Percentiles rank a stretch among this genome's conserved stretches.
phyloP scores from a whole-genome alignment of 371 early-diverging fungal genomes.

The Mortierella sp. region DNA sequence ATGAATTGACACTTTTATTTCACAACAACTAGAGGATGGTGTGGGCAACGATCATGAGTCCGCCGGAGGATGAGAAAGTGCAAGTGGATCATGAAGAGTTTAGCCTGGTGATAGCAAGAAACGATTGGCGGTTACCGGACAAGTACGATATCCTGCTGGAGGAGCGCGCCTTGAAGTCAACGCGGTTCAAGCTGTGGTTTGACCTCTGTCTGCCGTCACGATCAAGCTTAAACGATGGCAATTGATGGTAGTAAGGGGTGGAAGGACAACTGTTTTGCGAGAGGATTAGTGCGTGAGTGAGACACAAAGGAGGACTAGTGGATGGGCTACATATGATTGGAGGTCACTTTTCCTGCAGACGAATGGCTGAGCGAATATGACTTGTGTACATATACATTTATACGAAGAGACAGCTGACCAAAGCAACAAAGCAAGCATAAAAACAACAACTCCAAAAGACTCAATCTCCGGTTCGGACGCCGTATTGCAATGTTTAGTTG shows the following conservation, averaged over 20 bases:
- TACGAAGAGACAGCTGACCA: neutral
- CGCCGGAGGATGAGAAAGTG: slow-evolving; percentile 10
- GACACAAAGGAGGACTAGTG: too few species aligned
- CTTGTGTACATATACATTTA: neutral
- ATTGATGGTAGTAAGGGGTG: neutral
- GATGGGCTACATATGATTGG: too few species aligned
- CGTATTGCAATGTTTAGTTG: neutral
- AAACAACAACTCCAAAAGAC: neutral
- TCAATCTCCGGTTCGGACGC: neutral
- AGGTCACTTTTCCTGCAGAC: neutral
- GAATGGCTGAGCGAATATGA: neutral
- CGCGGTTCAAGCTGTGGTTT: slow-evolving; percentile 27
- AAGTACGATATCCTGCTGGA: slow-evolving; percentile 28
- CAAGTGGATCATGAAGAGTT: slow-evolving; percentile 26
- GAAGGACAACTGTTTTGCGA: too few species aligned
- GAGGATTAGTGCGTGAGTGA: too few species aligned
- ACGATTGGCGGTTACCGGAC: slow-evolving; percentile 20
- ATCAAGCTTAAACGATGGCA: neutral
- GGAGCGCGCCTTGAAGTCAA: neutral
- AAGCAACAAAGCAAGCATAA: neutral
- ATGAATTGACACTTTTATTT: too few species aligned
- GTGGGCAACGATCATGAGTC: slow-evolving; percentile 20
- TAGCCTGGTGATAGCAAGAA: slow-evolving; percentile 6
- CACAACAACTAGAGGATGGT: slow-evolving; percentile 12
- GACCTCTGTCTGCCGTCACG: neutral